Conservation (phyloP, 2,329 filamentous ascomycete species). For the Alternaria tenuissima region DNA sequence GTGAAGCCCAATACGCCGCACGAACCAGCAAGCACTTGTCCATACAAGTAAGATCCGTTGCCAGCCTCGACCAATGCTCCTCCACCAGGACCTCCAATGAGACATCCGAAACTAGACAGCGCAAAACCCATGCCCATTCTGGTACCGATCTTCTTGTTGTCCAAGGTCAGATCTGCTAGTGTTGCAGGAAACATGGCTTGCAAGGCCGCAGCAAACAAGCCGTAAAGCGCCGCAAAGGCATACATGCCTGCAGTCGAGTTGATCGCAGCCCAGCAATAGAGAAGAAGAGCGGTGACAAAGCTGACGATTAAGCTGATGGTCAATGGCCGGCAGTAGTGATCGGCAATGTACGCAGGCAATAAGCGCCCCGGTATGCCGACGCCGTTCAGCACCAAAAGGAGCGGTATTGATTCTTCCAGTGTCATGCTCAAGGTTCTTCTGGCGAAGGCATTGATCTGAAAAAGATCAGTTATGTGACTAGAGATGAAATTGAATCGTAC, state of each 20-base stretch:
- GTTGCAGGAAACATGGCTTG: constrained; percentile 56
- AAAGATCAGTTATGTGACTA: neutral
- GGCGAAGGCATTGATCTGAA: constrained; percentile 49
- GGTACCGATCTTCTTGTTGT: constrained; percentile 54
- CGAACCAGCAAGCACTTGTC: constrained; percentile 54
- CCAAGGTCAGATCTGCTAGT: constrained; percentile 54
- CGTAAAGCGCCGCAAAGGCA: constrained; percentile 56
- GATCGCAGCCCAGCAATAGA: constrained; percentile 57
- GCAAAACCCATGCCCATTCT: constrained; percentile 56
- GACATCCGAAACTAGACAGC: constrained; percentile 34
- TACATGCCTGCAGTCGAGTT: constrained; percentile 50
- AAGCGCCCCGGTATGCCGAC: constrained; percentile 60
- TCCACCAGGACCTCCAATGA: constrained; percentile 41
- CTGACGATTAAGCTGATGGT: constrained; percentile 52
- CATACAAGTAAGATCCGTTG: constrained; percentile 52
- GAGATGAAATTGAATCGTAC: constrained; percentile 1
- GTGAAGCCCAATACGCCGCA: constrained; percentile 22
- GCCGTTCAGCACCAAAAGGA: constrained; percentile 58
- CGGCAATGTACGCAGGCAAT: constrained; percentile 57
- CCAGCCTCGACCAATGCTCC: constrained; percentile 47
- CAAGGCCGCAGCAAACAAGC: constrained; percentile 58
- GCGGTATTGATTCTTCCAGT: constrained; percentile 46
- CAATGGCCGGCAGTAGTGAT: constrained; percentile 52
- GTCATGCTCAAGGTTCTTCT: constrained; percentile 60
- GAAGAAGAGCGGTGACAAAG: constrained; percentile 51